phyloP scores from a whole-genome alignment of 495 filamentous ascomycete genomes.

The Pseudoneurospora amorphoporcata region DNA sequence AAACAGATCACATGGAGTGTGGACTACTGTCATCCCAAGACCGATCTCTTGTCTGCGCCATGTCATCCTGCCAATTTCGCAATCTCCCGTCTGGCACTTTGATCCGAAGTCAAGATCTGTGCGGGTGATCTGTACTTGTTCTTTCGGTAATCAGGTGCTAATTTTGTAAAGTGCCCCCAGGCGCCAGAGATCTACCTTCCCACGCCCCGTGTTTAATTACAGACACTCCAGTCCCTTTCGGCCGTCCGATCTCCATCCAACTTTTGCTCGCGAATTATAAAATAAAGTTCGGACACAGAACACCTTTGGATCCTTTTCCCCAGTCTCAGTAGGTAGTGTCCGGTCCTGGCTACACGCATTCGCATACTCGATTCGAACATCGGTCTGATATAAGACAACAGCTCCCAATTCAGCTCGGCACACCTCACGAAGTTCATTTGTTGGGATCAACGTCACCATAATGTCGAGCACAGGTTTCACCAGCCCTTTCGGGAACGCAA shows the following conservation, averaged over 20 bases:
- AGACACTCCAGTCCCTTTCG: background rate
- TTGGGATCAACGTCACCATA: constrained; percentile 2
- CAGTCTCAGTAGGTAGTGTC: background rate
- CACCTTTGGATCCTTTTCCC: background rate
- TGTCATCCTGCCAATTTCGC: background rate
- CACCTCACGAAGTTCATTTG: background rate
- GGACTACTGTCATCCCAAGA: background rate
- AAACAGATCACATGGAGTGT: background rate
- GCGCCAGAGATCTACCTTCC: background rate
- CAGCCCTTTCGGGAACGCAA: constrained; percentile 44
- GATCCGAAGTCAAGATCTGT: background rate
- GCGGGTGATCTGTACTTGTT: background rate
- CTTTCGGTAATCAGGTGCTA: background rate
- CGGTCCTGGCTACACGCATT: background rate
- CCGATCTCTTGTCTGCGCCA: background rate
- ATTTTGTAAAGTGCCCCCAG: background rate
- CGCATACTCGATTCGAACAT: background rate
- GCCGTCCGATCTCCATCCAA: background rate
- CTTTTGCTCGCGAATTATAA: background rate
- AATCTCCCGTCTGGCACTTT: background rate
- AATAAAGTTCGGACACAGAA: background rate
- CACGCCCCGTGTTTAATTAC: background rate
- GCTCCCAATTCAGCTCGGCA: background rate
- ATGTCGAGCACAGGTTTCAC: constrained; percentile 46
- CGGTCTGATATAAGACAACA: background rate